phyloP scores from a whole-genome alignment of 2,329 filamentous ascomycete genomes.

The Passalora sequoiae region DNA sequence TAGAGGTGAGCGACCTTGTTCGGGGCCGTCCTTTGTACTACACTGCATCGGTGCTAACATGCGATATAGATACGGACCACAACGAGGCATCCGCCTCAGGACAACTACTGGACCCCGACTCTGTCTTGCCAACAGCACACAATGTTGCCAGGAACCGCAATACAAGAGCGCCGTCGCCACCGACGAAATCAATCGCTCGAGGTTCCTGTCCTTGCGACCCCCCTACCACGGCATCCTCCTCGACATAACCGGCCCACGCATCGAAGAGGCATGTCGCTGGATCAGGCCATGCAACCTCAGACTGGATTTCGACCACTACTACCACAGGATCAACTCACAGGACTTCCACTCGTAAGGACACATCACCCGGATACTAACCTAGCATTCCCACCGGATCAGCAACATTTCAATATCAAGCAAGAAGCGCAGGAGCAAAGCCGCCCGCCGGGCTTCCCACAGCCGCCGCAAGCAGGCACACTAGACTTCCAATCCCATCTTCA shows the following conservation, averaged over 20 bases:
- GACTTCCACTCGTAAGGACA: constrained; percentile 39
- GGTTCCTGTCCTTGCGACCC: constrained; percentile 60
- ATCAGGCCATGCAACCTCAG: constrained; percentile 48
- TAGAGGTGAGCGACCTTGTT: constrained; percentile 55
- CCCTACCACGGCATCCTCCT: constrained; percentile 48
- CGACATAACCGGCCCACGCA: constrained; percentile 46
- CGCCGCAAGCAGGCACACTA: constrained; percentile 27
- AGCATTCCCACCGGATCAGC: constrained; percentile 63
- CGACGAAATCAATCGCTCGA: constrained; percentile 86
- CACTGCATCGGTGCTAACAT: constrained; percentile 12
- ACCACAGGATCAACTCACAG: constrained; percentile 41
- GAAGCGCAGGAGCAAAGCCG: constrained; percentile 84
- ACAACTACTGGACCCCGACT: constrained; percentile 55
- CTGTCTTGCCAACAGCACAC: constrained; percentile 48
- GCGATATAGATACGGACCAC: constrained; percentile 26
- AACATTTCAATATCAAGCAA: constrained; percentile 69
- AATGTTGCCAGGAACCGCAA: constrained; percentile 73
- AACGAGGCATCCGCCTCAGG: constrained; percentile 32
- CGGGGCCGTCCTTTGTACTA: constrained; percentile 37
- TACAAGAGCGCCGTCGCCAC: constrained; percentile 70
- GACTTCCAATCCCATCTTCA: constrained; percentile 45
- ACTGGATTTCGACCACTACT: constrained; percentile 48
- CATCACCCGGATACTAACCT: constrained; percentile 45
- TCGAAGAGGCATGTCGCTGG: constrained; percentile 77
- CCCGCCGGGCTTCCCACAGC: constrained; percentile 59